Evolutionary conservation across 2,329 filamentous ascomycete genomes (phyloP).

Genomic region (Penicillium polonicum): DNA sequence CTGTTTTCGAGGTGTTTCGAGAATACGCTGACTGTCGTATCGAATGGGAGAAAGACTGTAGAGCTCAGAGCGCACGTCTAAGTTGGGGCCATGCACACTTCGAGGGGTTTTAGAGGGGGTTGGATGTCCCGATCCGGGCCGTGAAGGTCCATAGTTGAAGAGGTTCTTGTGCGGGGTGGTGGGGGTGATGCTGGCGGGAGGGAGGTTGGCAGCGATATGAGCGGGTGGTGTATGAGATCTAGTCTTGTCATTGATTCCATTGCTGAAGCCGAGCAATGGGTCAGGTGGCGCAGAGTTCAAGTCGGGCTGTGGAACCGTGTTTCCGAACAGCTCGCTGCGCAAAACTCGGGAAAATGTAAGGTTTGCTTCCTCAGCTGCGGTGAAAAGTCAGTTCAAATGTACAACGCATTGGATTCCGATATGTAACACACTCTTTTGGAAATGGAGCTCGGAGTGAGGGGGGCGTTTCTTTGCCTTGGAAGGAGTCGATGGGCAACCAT

Average conservation of each 20-base stretch:
- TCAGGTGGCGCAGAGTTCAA: constrained; percentile 63
- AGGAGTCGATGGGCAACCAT: constrained; percentile 87
- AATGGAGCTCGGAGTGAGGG: constrained; percentile 86
- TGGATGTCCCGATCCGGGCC: constrained; percentile 73
- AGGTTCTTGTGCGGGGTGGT: constrained; percentile 97
- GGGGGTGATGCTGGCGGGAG: constrained; percentile 73
- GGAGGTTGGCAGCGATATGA: constrained; percentile 62
- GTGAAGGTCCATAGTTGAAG: constrained; percentile 83
- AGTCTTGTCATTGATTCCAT: constrained; percentile 61
- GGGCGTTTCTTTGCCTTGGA: constrained; percentile 81
- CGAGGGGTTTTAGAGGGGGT: constrained; percentile 88
- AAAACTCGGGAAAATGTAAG: constrained; percentile 85
- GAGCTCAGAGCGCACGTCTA: constrained; percentile 86
- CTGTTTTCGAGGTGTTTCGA: constrained; percentile 84
- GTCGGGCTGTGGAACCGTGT: constrained; percentile 78
- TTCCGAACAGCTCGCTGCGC: constrained; percentile 88
- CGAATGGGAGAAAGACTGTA: constrained; percentile 95
- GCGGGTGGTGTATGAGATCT: constrained; percentile 79
- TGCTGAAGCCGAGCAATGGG: constrained; percentile 46
- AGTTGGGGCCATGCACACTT: constrained; percentile 79
- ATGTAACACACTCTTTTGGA: constrained; percentile 73
- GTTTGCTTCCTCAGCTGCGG: constrained; percentile 83
- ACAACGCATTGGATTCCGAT: constrained; percentile 3
- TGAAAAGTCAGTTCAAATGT: constrained; percentile 12
- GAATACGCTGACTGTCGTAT: constrained; percentile 87